Conservation (phyloP, 1,139 yeast species). For the Taphrina wiesneri region DNA sequence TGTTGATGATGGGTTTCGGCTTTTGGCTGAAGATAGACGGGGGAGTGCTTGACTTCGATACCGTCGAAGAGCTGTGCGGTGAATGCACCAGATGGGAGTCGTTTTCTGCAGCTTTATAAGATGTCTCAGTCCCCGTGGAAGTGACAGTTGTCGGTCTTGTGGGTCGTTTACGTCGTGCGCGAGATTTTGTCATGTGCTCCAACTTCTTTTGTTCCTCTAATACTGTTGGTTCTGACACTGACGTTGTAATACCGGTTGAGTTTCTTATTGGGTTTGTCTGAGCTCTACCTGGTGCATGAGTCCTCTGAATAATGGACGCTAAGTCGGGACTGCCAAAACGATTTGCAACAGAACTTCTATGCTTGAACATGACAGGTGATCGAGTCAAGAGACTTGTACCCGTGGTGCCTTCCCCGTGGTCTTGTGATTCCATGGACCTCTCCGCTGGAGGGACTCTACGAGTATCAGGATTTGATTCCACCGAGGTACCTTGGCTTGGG, state of each 20-base stretch:
- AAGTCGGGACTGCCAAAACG: neutral
- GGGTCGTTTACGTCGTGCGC: slow-evolving; percentile 6
- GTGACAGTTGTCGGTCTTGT: neutral
- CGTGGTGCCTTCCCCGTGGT: neutral
- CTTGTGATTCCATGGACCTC: no score
- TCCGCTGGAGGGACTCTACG: no score
- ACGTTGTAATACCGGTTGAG: neutral
- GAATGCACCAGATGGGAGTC: no score
- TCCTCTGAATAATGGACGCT: neutral
- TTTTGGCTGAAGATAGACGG: neutral
- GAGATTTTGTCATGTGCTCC: slow-evolving; percentile 23
- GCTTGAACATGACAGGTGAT: neutral
- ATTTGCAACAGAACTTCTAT: neutral
- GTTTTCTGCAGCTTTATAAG: neutral
- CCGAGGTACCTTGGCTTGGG: no score
- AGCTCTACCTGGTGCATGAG: neutral
- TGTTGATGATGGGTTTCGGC: neutral
- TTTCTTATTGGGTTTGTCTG: neutral
- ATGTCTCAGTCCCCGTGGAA: neutral
- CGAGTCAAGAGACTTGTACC: neutral
- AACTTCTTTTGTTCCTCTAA: neutral
- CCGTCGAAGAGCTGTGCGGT: neutral
- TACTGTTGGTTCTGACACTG: neutral
- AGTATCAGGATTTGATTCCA: no score
- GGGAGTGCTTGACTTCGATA: neutral